phyloP scores from a whole-genome alignment of 805 yeast species.

The Starmerella stellata region DNA sequence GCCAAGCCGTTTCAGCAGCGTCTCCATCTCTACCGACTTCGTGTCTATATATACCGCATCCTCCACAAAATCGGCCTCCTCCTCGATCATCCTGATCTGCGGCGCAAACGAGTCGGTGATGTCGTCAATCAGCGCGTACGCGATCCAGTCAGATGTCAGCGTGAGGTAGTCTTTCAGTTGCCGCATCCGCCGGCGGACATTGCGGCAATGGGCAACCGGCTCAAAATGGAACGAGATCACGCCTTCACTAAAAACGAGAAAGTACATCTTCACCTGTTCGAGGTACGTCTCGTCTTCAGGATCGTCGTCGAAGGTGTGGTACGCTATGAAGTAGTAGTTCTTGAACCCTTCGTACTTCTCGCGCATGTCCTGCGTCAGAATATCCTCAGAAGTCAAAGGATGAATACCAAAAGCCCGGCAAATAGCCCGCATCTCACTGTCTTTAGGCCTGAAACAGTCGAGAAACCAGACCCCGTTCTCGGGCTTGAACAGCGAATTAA shows the following conservation, averaged over 20 bases:
- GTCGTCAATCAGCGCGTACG: conserved; percentile 48
- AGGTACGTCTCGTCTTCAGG: conserved; percentile 42
- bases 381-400: conserved; percentile 95
- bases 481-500: conserved; percentile 49
- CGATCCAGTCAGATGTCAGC: conserved; percentile 46
- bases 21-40: conserved; percentile 27
- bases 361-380: conserved; percentile 87
- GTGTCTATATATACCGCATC: conserved; percentile 63
- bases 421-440: conserved; percentile 77
- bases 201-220: conserved; percentile 40
- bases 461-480: conserved; percentile 88
- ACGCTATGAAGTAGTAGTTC: conserved; percentile 83
- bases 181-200: conserved; percentile 44
- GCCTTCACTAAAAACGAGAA: conserved; percentile 44
- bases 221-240: conserved; percentile 42
- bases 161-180: conserved; percentile 44
- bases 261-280: conserved; percentile 43
- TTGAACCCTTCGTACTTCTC: conserved; percentile 89
- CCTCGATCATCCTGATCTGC: conserved; percentile 37
- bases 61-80: conserved; percentile 49
- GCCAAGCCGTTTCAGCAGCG: conserved; percentile 66
- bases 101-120: conserved; percentile 51
- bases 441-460: conserved; percentile 86
- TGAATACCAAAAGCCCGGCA: conserved; percentile 93
- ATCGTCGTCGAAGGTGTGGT: conserved; percentile 88